Percentiles rank a stretch among this genome's conserved stretches.
Evolutionary conservation across 2,329 filamentous ascomycete species (phyloP).

Genomic region (Aspergillus awamori): DNA sequence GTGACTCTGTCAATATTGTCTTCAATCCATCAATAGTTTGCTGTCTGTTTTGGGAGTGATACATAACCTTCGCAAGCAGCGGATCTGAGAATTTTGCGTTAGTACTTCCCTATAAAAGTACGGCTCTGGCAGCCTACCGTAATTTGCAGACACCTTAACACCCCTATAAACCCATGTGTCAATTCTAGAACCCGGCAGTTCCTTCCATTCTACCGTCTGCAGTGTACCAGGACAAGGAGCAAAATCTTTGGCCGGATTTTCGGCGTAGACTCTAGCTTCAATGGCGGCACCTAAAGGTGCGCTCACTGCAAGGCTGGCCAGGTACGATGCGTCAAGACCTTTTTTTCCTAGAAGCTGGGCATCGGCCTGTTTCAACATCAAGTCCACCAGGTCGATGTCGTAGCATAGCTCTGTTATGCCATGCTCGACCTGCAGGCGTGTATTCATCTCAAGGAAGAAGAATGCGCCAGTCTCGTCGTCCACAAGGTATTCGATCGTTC

Average conservation of each 20-base stretch:
- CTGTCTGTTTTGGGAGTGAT: conserved; percentile 48
- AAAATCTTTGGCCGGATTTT: conserved; percentile 62
- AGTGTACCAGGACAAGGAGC: conserved; percentile 62
- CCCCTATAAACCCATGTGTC: conserved; percentile 67
- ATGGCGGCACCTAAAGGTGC: conserved; percentile 54
- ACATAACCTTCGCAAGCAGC: conserved; percentile 62
- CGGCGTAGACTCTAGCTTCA: conserved; percentile 59
- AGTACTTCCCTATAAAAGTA: background rate
- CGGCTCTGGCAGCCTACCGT: conserved; percentile 44
- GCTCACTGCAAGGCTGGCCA: conserved; percentile 48
- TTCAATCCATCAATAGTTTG: conserved; percentile 51
- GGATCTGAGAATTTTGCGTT: conserved; percentile 45
- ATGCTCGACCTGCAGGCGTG: conserved; percentile 61
- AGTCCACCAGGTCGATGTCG: conserved; percentile 56
- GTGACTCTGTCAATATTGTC: conserved; percentile 48
- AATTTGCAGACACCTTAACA: conserved; percentile 59
- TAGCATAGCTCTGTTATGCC: conserved; percentile 62
- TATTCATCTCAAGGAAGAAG: conserved; percentile 67
- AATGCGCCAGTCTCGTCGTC: conserved; percentile 80
- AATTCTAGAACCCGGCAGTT: conserved; percentile 54
- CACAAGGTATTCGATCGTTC: conserved; percentile 88
- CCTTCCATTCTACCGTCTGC: conserved; percentile 60
- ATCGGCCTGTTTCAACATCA: conserved; percentile 61
- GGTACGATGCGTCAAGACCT: conserved; percentile 46
- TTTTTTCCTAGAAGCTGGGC: conserved; percentile 50